phyloP scores from a whole-genome alignment of 768 basidiomycete genomes.

The Boletus reticuloceps region DNA sequence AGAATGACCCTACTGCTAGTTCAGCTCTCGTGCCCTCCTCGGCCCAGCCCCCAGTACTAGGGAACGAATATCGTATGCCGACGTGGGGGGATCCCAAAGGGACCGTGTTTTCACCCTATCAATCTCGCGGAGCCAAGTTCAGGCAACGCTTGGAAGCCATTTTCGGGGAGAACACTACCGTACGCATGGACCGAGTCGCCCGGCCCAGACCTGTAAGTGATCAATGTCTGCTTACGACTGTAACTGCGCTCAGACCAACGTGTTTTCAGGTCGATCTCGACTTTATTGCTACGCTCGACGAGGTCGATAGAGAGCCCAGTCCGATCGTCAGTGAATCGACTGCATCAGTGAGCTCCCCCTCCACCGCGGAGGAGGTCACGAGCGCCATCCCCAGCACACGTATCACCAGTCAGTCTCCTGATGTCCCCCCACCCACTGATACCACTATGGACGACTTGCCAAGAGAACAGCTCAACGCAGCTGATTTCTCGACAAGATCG shows the following conservation, averaged over 20 bases:
- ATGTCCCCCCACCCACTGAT: neutral
- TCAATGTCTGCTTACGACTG: neutral
- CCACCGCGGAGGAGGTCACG: neutral
- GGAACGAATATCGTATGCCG: neutral
- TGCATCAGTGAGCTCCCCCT: neutral
- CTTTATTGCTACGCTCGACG: slow-evolving; percentile 4
- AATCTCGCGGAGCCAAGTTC: slow-evolving; percentile 21
- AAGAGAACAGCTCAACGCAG: neutral
- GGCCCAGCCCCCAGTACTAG: neutral
- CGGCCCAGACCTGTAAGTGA: slow-evolving; percentile 21
- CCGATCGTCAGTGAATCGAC: slow-evolving; percentile 1
- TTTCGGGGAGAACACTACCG: slow-evolving; percentile 19
- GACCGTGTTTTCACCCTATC: slow-evolving; percentile 10
- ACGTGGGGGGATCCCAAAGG: neutral
- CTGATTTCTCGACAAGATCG: neutral
- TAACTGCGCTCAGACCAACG: neutral
- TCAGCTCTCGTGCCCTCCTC: neutral
- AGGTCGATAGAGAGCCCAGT: slow-evolving; percentile 3
- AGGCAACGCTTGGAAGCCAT: slow-evolving; percentile 13
- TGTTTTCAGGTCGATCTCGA: slow-evolving; percentile 13
- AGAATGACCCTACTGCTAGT: neutral
- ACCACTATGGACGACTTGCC: neutral
- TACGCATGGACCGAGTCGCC: slow-evolving; percentile 23
- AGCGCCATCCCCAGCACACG: slow-evolving; percentile 15
- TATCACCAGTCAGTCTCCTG: slow-evolving; percentile 20